Percentiles rank a stretch among this genome's conserved stretches.
Conservation (phyloP, 306 rosid species). For the Lablab purpureus region DNA sequence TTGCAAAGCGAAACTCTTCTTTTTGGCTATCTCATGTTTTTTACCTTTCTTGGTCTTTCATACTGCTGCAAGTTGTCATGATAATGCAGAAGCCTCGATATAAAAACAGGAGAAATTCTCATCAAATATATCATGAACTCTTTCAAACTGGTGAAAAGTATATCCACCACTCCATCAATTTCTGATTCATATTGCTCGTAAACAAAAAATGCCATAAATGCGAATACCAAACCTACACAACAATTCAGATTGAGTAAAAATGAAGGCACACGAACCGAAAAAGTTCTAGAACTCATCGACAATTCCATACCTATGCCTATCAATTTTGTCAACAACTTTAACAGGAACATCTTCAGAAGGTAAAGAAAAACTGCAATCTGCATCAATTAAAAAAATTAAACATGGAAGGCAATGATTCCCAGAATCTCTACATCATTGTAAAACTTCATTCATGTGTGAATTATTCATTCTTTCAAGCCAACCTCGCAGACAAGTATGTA, state of each 20-base stretch:
- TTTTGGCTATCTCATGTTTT: slow-evolving; percentile 46
- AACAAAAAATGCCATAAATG: slow-evolving; percentile 79
- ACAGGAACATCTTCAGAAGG: slow-evolving; percentile 62
- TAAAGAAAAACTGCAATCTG: slow-evolving; percentile 66
- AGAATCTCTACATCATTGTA: slow-evolving; percentile 31
- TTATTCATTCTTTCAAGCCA: slow-evolving; percentile 32
- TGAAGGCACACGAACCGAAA: slow-evolving; percentile 18
- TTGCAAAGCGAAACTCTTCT: slow-evolving; percentile 38
- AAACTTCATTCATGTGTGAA: slow-evolving; percentile 29
- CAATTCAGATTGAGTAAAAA: slow-evolving; percentile 28
- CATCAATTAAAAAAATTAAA: slow-evolving; percentile 36
- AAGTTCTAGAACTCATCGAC: slow-evolving; percentile 14
- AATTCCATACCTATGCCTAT: slow-evolving; percentile 69
- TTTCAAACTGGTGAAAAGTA: slow-evolving; percentile 44
- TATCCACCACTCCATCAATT: slow-evolving; percentile 60
- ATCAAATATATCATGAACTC: slow-evolving; percentile 47
- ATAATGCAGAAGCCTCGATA: slow-evolving; percentile 45
- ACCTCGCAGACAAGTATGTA: slow-evolving; percentile 18
- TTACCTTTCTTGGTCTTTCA: slow-evolving; percentile 35
- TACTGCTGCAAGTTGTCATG: slow-evolving; percentile 22
- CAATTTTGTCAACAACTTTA: slow-evolving; percentile 52
- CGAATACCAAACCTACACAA: slow-evolving; percentile 66
- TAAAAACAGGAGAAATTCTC: slow-evolving; percentile 54
- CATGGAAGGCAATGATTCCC: slow-evolving; percentile 18
- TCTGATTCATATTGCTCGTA: slow-evolving; percentile 84